Base-by-base conservation (phyloP, 1,139 yeast species). In the Yamadazyma sp. region DNA sequence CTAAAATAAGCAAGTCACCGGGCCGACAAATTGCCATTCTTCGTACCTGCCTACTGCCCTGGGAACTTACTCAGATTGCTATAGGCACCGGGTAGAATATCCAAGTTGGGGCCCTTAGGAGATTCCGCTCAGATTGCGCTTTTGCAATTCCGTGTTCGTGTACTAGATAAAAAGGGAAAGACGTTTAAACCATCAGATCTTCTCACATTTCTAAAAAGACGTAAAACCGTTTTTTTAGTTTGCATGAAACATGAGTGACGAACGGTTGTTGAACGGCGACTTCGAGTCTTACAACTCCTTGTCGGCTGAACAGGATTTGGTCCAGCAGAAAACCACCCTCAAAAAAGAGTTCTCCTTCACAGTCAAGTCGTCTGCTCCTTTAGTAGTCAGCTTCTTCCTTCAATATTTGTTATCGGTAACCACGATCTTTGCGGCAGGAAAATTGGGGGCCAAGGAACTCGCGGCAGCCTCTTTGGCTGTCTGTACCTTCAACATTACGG, bases 401-500 rank as follows among this genome's bases (percentile, higher is more conserved):
- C 80, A 77, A 47, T 75, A 73, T 47, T 58, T 73, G 2, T 55
- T 76, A 34, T 66, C 80, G 1, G 72, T 75, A 12, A 69, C 73
- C 17, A 69, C 79, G 1, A 67, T 77, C 14, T 74, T 69, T 49
- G 62, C 76, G 2, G 69, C 76, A 14, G 81, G 81, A 0, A 69
- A 66, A 38, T 51, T 77, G 38, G 79, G 77, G 1, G 58, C 73
- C 7, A 55, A 53, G 33, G 75, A 73, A 43, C 52, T 73, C 22
- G 79, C 79, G 0, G 75, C 79, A 5, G 75, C 73, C 4, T 70
- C 79, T 0, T 59, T 75, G 32, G 77, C 77, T 1, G 64, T 73
- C 2, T 73, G 75, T 54, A 70, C 79, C 0, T 73, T 73, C 50
- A 73, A 69, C 44, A 73, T 73, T 35, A 69, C 77, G 0, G 73